A percentile compares a stretch with the other conserved stretches of the same genome.
These are phyloP conservation scores for Posidonia oceanica DNA, from an alignment of 116 monocot genomes.

Conservation along the genomic window DNA sequence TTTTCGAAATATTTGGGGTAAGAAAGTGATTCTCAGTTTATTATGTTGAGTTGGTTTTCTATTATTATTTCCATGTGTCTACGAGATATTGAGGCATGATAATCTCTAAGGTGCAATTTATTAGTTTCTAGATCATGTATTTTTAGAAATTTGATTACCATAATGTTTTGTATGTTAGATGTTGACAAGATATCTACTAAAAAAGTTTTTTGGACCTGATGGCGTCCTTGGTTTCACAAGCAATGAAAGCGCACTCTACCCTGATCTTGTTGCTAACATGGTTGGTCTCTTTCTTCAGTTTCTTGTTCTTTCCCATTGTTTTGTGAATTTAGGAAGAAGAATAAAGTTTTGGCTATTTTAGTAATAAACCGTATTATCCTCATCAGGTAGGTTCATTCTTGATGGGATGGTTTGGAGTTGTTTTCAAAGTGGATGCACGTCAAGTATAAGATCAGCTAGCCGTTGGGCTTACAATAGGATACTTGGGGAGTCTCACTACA, in stretches of 20 bases:
- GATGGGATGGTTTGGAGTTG: slow-evolving; percentile 91
- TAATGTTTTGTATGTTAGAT: slow-evolving; percentile 13
- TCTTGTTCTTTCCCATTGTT: too few species aligned
- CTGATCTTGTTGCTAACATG: slow-evolving; percentile 24
- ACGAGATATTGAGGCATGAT: too few species aligned
- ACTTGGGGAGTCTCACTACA: slow-evolving; percentile 88
- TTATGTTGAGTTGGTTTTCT: too few species aligned
- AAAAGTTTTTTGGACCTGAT: slow-evolving; percentile 43
- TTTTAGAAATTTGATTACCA: too few species aligned
- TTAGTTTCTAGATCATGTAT: too few species aligned
- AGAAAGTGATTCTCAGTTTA: too few species aligned
- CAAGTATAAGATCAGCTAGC: slow-evolving; percentile 60
- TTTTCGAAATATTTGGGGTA: too few species aligned
- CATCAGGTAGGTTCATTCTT: background rate
- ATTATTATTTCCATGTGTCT: too few species aligned
- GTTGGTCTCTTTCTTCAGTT: slow-evolving; percentile 6
- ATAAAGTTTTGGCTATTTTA: too few species aligned
- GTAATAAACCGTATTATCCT: background rate
- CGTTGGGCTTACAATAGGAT: slow-evolving; percentile 75
- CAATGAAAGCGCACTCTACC: slow-evolving; percentile 3
- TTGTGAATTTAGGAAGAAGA: too few species aligned
- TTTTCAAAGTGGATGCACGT: slow-evolving; percentile 71
- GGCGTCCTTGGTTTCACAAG: background rate
- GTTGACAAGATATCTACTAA: slow-evolving; percentile 43
- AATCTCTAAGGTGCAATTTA: too few species aligned